Conservation (phyloP, 345 rosid genomes). For the Lepidium didymum region DNA sequence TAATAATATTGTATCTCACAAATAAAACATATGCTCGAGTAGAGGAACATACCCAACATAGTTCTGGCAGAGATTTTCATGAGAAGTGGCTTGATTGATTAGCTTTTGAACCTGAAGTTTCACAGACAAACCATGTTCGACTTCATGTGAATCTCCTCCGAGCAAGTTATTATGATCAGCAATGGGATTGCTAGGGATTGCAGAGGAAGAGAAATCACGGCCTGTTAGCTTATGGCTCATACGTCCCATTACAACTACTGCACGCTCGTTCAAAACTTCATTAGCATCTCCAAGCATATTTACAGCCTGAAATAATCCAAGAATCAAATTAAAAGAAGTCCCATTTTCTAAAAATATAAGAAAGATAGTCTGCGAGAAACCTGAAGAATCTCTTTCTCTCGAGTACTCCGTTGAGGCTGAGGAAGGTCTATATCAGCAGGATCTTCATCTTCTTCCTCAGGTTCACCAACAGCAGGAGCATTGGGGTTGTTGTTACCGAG, state of each 20-base stretch:
- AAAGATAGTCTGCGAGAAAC: constrained; percentile 28
- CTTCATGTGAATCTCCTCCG: constrained; percentile 79
- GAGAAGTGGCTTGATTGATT: constrained; percentile 78
- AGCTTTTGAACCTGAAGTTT: constrained; percentile 96
- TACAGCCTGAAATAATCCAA: constrained; percentile 57
- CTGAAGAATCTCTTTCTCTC: constrained; percentile 94
- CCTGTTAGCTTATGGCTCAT: constrained; percentile 96
- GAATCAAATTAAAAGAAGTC: neutral
- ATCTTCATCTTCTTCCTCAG: constrained; percentile 49
- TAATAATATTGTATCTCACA: neutral
- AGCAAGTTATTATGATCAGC: constrained; percentile 65
- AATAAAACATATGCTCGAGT: neutral
- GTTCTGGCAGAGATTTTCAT: constrained; percentile 92
- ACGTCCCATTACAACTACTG: constrained; percentile 90
- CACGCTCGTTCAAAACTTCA: constrained; percentile 88
- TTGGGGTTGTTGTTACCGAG: constrained; percentile 50
- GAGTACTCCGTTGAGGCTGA: constrained; percentile 89
- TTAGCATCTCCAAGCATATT: constrained; percentile 97
- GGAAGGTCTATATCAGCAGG: constrained; percentile 56
- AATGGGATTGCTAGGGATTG: constrained; percentile 41
- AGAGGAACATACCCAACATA: constrained; percentile 73
- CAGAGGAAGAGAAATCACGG: constrained; percentile 67
- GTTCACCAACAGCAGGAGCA: constrained; percentile 46
- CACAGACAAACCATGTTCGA: constrained; percentile 81
- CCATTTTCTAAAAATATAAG: neutral